These are phyloP conservation scores for Cairneyella variabilis DNA, from an alignment of 495 filamentous ascomycete species.

Conservation along the genomic window DNA sequence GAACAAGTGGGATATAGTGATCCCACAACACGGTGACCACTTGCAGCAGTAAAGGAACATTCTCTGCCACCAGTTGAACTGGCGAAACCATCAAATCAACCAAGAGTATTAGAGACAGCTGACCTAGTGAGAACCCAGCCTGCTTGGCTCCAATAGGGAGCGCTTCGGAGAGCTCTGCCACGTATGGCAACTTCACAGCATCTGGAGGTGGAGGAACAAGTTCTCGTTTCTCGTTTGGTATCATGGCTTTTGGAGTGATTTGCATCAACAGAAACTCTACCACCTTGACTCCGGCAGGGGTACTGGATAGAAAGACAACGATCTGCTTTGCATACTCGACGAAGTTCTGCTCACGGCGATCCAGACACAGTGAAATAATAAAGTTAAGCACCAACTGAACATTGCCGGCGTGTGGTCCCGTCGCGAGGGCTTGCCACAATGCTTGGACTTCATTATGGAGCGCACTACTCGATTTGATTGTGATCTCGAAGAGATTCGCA, in stretches of 20 bases:
- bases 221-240: slow-evolving; percentile 75
- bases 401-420: slow-evolving; percentile 90
- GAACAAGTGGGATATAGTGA: slow-evolving; percentile 90
- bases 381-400: slow-evolving; percentile 93
- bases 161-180: slow-evolving; percentile 76
- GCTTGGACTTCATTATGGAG: slow-evolving; percentile 97
- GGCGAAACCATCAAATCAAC: slow-evolving; percentile 96
- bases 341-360: slow-evolving; percentile 93
- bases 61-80: slow-evolving; percentile 68
- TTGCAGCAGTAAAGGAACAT: slow-evolving; percentile 81
- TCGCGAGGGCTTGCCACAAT: slow-evolving; percentile 93
- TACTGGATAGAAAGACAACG: slow-evolving; percentile 90
- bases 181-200: slow-evolving; percentile 71
- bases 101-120: slow-evolving; percentile 87
- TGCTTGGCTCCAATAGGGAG: slow-evolving; percentile 88
- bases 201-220: slow-evolving; percentile 69
- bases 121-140: slow-evolving; percentile 84
- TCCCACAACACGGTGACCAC: slow-evolving; percentile 95
- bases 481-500: slow-evolving; percentile 94
- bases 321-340: slow-evolving; percentile 97
- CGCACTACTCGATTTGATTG: slow-evolving; percentile 80
- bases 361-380: slow-evolving; percentile 87
- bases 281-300: slow-evolving; percentile 84
- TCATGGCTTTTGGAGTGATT: slow-evolving; percentile 87
- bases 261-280: slow-evolving; percentile 90